phyloP scores from a whole-genome alignment of 2,329 filamentous ascomycete species.

The Septoria petroselini region DNA sequence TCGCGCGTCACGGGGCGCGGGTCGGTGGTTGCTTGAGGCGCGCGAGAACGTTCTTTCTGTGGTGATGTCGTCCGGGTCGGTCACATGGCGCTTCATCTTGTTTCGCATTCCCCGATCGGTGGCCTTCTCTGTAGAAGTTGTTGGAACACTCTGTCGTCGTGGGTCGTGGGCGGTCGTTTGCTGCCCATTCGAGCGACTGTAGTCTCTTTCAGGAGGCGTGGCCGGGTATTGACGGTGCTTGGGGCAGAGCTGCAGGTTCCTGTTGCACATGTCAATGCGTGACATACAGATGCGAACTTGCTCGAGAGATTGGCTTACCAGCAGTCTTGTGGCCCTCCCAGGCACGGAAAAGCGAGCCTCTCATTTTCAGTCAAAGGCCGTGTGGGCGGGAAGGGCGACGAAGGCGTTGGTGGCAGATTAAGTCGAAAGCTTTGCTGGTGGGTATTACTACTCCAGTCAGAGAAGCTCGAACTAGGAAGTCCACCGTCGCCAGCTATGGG shows the following conservation, averaged over 20 bases:
- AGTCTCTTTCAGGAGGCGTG: background rate
- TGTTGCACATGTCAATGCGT: too few species aligned
- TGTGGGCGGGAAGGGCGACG: constrained; percentile 21
- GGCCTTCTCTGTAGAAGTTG: background rate
- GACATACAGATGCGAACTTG: too few species aligned
- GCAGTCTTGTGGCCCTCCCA: constrained; percentile 20
- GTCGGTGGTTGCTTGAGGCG: constrained; percentile 2
- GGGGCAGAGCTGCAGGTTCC: constrained; percentile 21
- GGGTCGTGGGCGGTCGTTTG: background rate
- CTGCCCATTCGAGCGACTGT: background rate
- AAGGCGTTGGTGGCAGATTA: constrained; percentile 23
- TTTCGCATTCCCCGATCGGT: constrained; percentile 12
- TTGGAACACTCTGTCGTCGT: constrained; percentile 18
- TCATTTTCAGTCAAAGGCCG: constrained; percentile 21
- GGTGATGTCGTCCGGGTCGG: constrained; percentile 9
- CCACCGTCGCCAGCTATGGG: constrained; percentile 4
- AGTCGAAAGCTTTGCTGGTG: constrained; percentile 15
- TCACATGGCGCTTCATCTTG: constrained; percentile 22
- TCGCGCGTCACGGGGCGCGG: constrained; percentile 7
- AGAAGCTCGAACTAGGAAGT: constrained; percentile 16
- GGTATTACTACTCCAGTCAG: constrained; percentile 14
- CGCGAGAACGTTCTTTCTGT: background rate
- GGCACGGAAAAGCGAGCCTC: constrained; percentile 22
- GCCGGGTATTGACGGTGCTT: constrained; percentile 19
- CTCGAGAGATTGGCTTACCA: constrained; percentile 13